A percentile compares a stretch with the other conserved stretches of the same genome.
phyloP scores from a whole-genome alignment of 1,139 yeast species.

The Hansenula sp. region DNA sequence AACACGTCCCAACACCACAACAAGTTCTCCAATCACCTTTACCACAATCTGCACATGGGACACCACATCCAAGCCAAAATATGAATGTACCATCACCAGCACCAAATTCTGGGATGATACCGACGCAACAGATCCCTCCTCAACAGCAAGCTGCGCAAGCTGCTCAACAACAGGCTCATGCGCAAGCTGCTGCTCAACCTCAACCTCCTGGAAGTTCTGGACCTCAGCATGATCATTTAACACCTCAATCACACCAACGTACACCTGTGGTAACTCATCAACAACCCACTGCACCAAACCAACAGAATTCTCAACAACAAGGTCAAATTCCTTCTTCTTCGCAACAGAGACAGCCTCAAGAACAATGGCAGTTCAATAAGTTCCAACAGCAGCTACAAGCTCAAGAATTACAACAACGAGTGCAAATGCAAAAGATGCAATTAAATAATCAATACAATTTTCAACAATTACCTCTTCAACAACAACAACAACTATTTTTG shows the following conservation, averaged over 20 bases:
- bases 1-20: not conserved
- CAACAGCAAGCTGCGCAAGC: slow-evolving; percentile 2
- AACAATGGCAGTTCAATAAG: slow-evolving; percentile 19
- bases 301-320: slow-evolving; percentile 3
- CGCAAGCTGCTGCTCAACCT: not conserved
- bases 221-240: slow-evolving; percentile 6
- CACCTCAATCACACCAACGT: slow-evolving; percentile 16
- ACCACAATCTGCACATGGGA: slow-evolving; percentile 20
- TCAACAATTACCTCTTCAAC: slow-evolving; percentile 15
- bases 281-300: slow-evolving; percentile 2
- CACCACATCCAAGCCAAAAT: slow-evolving; percentile 10
- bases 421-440: slow-evolving; percentile 21
- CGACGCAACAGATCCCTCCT: not conserved
- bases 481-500: slow-evolving; percentile 2
- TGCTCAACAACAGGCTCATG: not conserved
- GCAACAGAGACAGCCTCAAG: slow-evolving; percentile 6
- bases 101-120: slow-evolving; percentile 1
- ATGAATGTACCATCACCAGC: slow-evolving; percentile 15
- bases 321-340: slow-evolving; percentile 5
- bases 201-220: slow-evolving; percentile 16
- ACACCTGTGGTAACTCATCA: slow-evolving; percentile 8
- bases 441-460: slow-evolving; percentile 15
- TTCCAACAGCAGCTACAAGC: slow-evolving; percentile 17
- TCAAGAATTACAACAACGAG: slow-evolving; percentile 20
- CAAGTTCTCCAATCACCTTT: slow-evolving; percentile 18